Base-by-base conservation (phyloP, 345 rosid species). In the Euphorbia peplus region DNA sequence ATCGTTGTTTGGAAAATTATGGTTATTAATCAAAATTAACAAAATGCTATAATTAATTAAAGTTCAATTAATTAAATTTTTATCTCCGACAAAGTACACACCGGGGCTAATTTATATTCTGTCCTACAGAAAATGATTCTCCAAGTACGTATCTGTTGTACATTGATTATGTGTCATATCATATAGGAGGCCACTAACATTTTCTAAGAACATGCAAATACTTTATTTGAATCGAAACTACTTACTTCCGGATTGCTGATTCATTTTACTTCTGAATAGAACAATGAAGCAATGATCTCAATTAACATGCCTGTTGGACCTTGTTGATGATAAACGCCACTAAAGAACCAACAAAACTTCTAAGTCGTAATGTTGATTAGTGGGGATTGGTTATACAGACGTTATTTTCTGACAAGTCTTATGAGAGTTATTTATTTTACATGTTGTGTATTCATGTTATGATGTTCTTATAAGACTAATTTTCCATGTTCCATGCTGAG, bases 301-400 rank as follows among this genome's bases (percentile, higher is more conserved):
- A 95, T 95, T 77, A 98, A 95, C 87, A 91, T 95, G 99, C 99
- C 98, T 55, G 99, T 96, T 66, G 99, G 98, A 50, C 99, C 98
- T 85, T 29, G 37, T 53, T 1, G 58, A 21, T 12, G 1, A 18
- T 29, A 57, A 21, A 57, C 12, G n/a, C 32, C 42, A 39, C 9
- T 39, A 32, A 6, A 32, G 4, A 32, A 32, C 37, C 37, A 32
- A 3, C 37, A 32, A 3, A 3, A 32, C 37, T 32, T 2, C 37
- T 6, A 32, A 32, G 37, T 32, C 37, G 3, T 32, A 32, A 32
- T 32, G 37, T 32, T 6, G 37, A 32, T 32, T 32, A 32, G 37
- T 32, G 37, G 37, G n/a, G 37, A 32, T 32, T 32, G 37, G 37
- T 32, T 32, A 32, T n/a, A n/a, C n/a, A n/a, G n/a, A n/a, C n/a